Evolutionary conservation across 768 basidiomycete species (phyloP).

Genomic region (Mycena kentingensis): DNA sequence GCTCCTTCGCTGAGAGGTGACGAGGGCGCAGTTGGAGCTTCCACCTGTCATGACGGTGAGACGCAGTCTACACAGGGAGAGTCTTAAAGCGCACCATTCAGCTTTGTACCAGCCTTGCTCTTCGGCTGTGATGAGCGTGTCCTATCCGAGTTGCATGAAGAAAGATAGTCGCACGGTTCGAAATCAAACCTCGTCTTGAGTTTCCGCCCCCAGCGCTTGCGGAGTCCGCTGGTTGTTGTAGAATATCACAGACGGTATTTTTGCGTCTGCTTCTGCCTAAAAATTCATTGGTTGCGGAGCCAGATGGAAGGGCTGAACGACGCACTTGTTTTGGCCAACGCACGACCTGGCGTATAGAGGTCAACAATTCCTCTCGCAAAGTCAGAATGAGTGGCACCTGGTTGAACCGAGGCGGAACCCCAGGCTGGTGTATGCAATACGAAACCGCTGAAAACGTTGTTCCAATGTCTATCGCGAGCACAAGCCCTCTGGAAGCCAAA

Average conservation of each 20-base stretch:
- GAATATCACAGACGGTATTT: constrained; percentile 41
- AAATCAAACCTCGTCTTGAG: not conserved
- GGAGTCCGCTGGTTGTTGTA: constrained; percentile 29
- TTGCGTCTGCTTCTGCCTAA: too few species aligned
- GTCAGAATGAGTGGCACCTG: too few species aligned
- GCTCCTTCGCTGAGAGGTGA: constrained; percentile 9
- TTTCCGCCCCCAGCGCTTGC: not conserved
- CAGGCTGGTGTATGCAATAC: too few species aligned
- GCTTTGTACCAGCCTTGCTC: constrained; percentile 37
- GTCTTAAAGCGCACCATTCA: constrained; percentile 37
- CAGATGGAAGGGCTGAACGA: too few species aligned
- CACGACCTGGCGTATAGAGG: too few species aligned
- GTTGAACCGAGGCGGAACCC: too few species aligned
- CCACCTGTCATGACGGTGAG: constrained; percentile 23
- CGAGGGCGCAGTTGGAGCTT: constrained; percentile 27
- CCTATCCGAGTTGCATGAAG: not conserved
- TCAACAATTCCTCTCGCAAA: too few species aligned
- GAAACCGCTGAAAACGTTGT: too few species aligned
- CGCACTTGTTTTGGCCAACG: too few species aligned
- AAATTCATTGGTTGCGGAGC: too few species aligned
- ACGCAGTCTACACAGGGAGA: not conserved
- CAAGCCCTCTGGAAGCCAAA: too few species aligned
- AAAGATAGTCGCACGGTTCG: not conserved
- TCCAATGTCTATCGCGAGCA: too few species aligned
- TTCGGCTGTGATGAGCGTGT: constrained; percentile 24